These are phyloP conservation scores for Xylaria bambusicola DNA, from an alignment of 495 filamentous ascomycete genomes.

Conservation along the genomic window DNA sequence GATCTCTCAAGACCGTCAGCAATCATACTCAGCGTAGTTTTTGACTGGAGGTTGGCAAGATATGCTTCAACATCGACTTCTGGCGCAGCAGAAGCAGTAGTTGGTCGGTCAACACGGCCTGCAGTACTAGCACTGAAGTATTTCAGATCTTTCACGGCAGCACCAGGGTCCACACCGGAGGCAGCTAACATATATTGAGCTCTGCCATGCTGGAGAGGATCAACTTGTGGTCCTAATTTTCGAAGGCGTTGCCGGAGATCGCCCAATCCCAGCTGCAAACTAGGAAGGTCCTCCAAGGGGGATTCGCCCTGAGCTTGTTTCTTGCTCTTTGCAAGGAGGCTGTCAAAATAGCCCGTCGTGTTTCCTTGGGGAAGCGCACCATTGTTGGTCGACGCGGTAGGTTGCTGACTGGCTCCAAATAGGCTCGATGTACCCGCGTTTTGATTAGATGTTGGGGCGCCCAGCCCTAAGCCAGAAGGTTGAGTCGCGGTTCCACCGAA, in stretches of 20 bases:
- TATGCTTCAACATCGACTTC: conserved; percentile 85
- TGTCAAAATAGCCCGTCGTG: conserved; percentile 78
- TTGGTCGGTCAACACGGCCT: conserved; percentile 35
- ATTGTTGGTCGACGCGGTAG: conserved; percentile 13
- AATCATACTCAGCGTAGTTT: conserved; percentile 89
- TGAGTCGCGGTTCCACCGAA: conserved; percentile 22
- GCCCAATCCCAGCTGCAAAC: conserved; percentile 79
- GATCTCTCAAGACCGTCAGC: conserved; percentile 83
- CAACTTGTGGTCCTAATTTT: conserved; percentile 65
- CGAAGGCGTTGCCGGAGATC: conserved; percentile 84
- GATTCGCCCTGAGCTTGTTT: conserved; percentile 59
- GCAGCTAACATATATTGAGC: conserved; percentile 87
- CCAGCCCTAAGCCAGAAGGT: conserved; percentile 16
- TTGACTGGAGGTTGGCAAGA: conserved; percentile 78
- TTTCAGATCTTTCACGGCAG: conserved; percentile 76
- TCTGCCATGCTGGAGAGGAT: conserved; percentile 57
- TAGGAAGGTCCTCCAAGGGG: conserved; percentile 60
- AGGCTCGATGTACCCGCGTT: conserved; percentile 20
- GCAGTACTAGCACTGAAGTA: conserved; percentile 46
- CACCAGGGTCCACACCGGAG: conserved; percentile 80
- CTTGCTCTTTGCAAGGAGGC: conserved; percentile 74
- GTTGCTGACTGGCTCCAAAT: conserved; percentile 23
- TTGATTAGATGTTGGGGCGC: conserved; percentile 11
- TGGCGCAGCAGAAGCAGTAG: conserved; percentile 25
- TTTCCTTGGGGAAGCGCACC: conserved; percentile 28